These are phyloP conservation scores for Ilex asprella DNA, from an alignment of 257 asterid species.

Conservation along the genomic window DNA sequence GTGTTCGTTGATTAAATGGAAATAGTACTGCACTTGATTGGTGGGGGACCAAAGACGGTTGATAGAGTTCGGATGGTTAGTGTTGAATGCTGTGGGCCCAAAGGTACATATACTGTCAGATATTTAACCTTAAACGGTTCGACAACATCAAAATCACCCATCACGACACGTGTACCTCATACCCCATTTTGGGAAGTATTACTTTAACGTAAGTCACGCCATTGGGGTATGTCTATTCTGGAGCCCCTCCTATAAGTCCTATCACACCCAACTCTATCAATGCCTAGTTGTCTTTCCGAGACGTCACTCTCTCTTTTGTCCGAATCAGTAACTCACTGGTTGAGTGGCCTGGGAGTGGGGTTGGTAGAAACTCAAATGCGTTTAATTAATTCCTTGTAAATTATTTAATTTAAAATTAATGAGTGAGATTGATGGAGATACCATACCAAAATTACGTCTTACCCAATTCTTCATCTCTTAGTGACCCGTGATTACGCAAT, in stretches of 20 bases:
- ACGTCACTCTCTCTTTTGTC: neutral
- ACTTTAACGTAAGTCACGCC: neutral
- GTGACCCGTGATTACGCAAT: no score
- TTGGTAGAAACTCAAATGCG: no score
- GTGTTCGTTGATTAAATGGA: no score
- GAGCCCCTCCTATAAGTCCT: neutral
- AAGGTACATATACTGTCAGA: neutral
- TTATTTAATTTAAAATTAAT: no score
- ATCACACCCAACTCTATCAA: neutral
- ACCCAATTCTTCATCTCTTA: no score
- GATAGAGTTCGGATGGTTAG: neutral
- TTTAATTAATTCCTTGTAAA: no score
- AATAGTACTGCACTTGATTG: neutral
- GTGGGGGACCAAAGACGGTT: neutral
- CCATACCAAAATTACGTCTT: no score
- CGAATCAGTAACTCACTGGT: no score
- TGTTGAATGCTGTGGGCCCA: neutral
- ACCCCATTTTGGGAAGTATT: neutral
- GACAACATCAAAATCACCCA: neutral
- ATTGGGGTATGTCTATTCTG: neutral
- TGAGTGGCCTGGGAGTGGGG: no score
- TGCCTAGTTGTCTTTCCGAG: neutral
- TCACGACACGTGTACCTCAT: neutral
- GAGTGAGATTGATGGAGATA: no score
- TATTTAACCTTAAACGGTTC: neutral